Evolutionary conservation across 352 stramenopile species (phyloP).

Genomic region (Phytophthora citricola): DNA sequence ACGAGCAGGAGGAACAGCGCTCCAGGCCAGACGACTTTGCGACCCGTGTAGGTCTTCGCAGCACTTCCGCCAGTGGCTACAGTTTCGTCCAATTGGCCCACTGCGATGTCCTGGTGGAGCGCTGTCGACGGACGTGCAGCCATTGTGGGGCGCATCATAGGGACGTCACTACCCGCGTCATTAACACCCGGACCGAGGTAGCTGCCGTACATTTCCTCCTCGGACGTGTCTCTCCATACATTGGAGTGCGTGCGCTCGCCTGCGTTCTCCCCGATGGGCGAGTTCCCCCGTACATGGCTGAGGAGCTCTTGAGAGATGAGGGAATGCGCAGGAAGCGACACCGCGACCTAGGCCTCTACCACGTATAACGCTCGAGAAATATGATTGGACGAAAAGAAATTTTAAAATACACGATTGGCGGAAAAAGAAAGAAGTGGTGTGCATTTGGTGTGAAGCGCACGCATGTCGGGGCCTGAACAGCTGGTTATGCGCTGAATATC

Average conservation of each 20-base stretch:
- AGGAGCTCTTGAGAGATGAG: slow-evolving; percentile 1
- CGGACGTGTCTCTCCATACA: slow-evolving; percentile 78
- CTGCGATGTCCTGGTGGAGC: slow-evolving; percentile 73
- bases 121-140: slow-evolving; percentile 38
- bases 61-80: slow-evolving; percentile 12
- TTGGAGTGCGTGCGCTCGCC: slow-evolving; percentile 45
- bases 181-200: slow-evolving; percentile 60
- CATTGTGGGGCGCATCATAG: slow-evolving; percentile 64
- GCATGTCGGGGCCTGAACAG: slow-evolving; percentile 1
- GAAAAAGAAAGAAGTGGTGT: slow-evolving; percentile 1
- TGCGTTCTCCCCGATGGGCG: slow-evolving; percentile 39
- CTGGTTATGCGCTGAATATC: slow-evolving; percentile 18
- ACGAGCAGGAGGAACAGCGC: slow-evolving; percentile 76
- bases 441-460: slow-evolving; percentile 9
- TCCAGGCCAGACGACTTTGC: slow-evolving; percentile 82
- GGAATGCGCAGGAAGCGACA: slow-evolving; percentile 18
- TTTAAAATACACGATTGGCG: slow-evolving; percentile 1
- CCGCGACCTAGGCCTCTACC: slow-evolving; percentile 11
- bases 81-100: slow-evolving; percentile 69
- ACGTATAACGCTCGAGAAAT: neutral
- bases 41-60: slow-evolving; percentile 58
- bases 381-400: slow-evolving; percentile 9
- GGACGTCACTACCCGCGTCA: slow-evolving; percentile 41
- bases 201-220: slow-evolving; percentile 76
- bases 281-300: slow-evolving; percentile 37